Evolutionary conservation across 1,284 basidiomycete genomes (phyloP).

Genomic region (Fereydounia khargensis): DNA sequence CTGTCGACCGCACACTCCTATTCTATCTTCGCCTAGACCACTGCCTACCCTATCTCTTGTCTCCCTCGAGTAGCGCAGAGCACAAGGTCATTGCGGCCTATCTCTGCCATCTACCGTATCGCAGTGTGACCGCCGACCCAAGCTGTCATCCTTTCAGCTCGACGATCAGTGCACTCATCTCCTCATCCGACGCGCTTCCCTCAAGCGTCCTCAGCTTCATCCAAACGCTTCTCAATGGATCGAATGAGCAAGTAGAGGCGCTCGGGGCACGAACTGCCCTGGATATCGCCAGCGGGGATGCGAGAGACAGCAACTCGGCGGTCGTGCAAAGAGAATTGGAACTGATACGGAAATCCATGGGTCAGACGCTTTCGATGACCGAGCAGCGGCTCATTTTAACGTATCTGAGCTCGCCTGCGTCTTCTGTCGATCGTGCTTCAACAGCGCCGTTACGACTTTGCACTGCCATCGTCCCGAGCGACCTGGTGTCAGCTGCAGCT

Average conservation of each 20-base stretch:
- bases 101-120: slow-evolving; percentile 1
- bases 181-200: too few species aligned
- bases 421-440: neutral
- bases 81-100: neutral
- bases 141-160: neutral
- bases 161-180: too few species aligned
- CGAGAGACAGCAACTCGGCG: neutral
- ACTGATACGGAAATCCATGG: neutral
- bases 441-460: too few species aligned
- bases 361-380: neutral
- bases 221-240: too few species aligned
- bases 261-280: too few species aligned
- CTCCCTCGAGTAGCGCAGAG: too few species aligned
- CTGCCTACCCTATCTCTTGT: neutral
- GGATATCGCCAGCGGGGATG: too few species aligned
- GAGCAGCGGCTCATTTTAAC: neutral
- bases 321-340: neutral
- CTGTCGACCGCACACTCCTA: neutral
- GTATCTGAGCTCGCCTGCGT: neutral
- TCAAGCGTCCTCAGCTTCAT: too few species aligned
- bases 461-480: too few species aligned
- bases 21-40: neutral
- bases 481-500: neutral
- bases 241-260: too few species aligned
- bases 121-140: neutral